These are phyloP conservation scores for Trichoderma atroviride DNA, from an alignment of 2,329 filamentous ascomycete genomes.

Conservation along the genomic window DNA sequence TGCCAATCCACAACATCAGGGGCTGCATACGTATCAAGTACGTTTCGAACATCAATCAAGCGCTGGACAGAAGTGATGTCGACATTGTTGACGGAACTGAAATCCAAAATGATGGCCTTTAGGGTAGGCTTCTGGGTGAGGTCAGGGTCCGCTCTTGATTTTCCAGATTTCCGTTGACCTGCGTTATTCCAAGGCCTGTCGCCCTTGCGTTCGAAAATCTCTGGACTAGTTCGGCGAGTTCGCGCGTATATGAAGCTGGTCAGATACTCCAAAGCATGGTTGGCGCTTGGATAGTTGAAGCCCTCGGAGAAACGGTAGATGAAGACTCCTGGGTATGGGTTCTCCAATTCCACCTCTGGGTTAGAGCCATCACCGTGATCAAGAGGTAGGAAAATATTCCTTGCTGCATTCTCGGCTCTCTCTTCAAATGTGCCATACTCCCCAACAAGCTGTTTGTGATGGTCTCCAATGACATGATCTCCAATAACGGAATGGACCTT, in stretches of 20 bases:
- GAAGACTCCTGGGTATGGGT: constrained; percentile 88
- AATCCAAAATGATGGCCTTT: constrained; percentile 90
- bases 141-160: constrained; percentile 37
- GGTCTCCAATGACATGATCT: constrained; percentile 70
- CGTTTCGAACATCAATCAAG: constrained; percentile 91
- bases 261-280: constrained; percentile 82
- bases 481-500: constrained; percentile 78
- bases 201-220: constrained; percentile 64
- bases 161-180: constrained; percentile 60
- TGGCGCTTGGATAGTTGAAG: constrained; percentile 95
- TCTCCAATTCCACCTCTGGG: constrained; percentile 75
- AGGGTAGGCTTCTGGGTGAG: constrained; percentile 63
- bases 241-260: constrained; percentile 66
- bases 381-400: constrained; percentile 85
- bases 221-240: constrained; percentile 75
- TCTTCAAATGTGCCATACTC: constrained; percentile 61
- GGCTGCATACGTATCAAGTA: constrained; percentile 81
- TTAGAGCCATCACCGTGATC: constrained; percentile 90
- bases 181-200: constrained; percentile 97
- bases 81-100: constrained; percentile 90
- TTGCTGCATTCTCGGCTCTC: constrained; percentile 51
- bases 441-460: constrained; percentile 49
- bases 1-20: constrained; percentile 92
- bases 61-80: constrained; percentile 92
- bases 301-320: constrained; percentile 95